phyloP scores from a whole-genome alignment of 2,329 filamentous ascomycete species.

The Ophiobolus disseminans region DNA sequence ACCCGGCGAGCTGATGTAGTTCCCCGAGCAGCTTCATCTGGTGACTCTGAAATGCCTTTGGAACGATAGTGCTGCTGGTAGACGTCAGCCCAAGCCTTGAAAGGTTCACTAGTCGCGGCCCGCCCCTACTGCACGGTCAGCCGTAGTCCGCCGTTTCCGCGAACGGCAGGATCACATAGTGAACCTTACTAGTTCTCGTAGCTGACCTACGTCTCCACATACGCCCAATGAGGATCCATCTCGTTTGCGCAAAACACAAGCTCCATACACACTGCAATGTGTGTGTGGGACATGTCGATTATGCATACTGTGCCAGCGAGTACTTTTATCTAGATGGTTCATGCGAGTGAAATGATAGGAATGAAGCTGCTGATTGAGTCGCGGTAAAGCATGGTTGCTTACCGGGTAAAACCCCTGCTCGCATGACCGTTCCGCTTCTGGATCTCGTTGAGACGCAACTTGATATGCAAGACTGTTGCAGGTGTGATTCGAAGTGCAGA shows the following conservation, averaged over 20 bases:
- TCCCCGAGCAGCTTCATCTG: neutral
- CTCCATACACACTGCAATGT: no score
- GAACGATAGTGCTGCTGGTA: no score
- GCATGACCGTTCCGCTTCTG: conserved; percentile 5
- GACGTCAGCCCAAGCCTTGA: neutral
- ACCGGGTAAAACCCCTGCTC: conserved; percentile 11
- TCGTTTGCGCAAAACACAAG: no score
- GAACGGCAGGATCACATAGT: conserved; percentile 7
- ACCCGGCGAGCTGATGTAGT: no score
- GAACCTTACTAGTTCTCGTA: neutral
- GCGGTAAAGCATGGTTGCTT: conserved; percentile 1
- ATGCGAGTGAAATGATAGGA: no score
- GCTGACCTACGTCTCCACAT: neutral
- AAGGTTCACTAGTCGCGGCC: conserved; percentile 1
- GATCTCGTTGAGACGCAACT: neutral
- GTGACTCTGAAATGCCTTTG: no score
- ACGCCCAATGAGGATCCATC: neutral
- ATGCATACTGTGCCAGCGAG: no score
- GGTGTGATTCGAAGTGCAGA: neutral
- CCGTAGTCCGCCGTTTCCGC: conserved; percentile 6
- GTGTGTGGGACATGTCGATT: no score
- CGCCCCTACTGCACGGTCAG: neutral
- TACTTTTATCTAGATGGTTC: no score
- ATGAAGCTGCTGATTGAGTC: no score
- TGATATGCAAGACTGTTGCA: neutral